Evolutionary conservation across 2,329 filamentous ascomycete genomes (phyloP), one percentile per base, ranked within the genome.

Genomic region (Alternaria atra): DNA sequence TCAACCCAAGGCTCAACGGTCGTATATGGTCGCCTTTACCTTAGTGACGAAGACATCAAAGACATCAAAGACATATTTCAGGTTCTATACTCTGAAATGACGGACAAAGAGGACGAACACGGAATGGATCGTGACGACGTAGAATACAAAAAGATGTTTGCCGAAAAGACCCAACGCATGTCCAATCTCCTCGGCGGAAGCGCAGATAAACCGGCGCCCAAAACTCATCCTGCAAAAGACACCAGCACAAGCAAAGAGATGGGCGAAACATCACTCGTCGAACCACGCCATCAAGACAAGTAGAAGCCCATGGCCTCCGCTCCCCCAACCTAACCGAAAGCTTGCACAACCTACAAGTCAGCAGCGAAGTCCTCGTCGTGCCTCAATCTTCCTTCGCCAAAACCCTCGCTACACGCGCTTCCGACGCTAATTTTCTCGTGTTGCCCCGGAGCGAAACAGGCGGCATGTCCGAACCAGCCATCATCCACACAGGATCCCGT

Each of bases 401-500:
- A 58, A 92, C 91, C 0, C 83, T 98, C 8, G 84, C 87, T 34
- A 86, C 84, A 27, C 90, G 91, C 63, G 91, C 82, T 2, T 71
- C 80, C 20, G 72, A 74, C 23, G 85, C 87, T 5, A 89, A 93
- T 59, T 86, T 91, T 12, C 84, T 97, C 5, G 83, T 98, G 4
- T 86, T 98, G 6, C 94, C 94, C 0, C 98, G 95, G 94, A 94
- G 91, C 69, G 91, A 96, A 69, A 90, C 89, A 0, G 93, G 92
- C 12, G 88, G 87, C 62, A 85, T 94, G 68, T 86, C 85, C 9
- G 93, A 97, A 63, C 86, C 89, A 73, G 77, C 84, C 71, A 74
- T 80, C 5, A 80, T 79, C 66, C n/a, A n/a, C n/a, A n/a, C n/a
- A n/a, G n/a, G n/a, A n/a, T n/a, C n/a, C n/a, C n/a, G n/a, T n/a